These are phyloP conservation scores for Gamsiella multidivaricata DNA, from an alignment of 192 early-diverging fungal species.

Conservation along the genomic window DNA sequence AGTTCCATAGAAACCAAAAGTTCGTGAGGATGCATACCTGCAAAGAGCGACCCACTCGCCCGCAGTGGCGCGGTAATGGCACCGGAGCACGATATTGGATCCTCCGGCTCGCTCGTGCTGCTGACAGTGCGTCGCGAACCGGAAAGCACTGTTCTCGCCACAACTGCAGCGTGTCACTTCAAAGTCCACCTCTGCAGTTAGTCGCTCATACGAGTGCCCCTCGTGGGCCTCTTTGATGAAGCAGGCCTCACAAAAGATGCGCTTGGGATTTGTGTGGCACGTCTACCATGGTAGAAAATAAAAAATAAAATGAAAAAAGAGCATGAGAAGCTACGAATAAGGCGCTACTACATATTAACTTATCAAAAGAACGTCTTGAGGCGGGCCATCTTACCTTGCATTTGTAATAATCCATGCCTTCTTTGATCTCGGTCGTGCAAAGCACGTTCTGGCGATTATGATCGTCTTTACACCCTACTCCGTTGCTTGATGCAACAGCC, in stretches of 20 bases:
- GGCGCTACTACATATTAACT: no score
- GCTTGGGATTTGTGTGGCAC: constrained; percentile 25
- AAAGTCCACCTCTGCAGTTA: background rate
- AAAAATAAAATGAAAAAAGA: background rate
- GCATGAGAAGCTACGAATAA: no score
- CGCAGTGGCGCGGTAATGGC: constrained; percentile 20
- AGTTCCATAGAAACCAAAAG: no score
- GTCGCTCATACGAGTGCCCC: constrained; percentile 18
- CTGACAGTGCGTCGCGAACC: constrained; percentile 36
- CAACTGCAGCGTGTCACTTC: constrained; percentile 17
- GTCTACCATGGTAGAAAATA: constrained; percentile 15
- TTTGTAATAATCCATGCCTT: constrained; percentile 29
- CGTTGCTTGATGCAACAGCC: background rate
- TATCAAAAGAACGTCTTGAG: background rate
- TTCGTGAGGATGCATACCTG: constrained; percentile 5
- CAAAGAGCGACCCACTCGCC: constrained; percentile 41
- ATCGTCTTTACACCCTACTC: constrained; percentile 21
- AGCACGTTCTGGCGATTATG: constrained; percentile 43
- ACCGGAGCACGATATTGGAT: constrained; percentile 34
- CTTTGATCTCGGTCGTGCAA: constrained; percentile 31
- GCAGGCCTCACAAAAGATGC: constrained; percentile 35
- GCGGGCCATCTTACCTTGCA: constrained; percentile 28
- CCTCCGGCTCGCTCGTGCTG: constrained; percentile 44
- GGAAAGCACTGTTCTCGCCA: constrained; percentile 49
- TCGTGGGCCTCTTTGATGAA: constrained; percentile 42